Base-by-base conservation (phyloP, 1,139 yeast species). In the Torulaspora pretoriensis region DNA sequence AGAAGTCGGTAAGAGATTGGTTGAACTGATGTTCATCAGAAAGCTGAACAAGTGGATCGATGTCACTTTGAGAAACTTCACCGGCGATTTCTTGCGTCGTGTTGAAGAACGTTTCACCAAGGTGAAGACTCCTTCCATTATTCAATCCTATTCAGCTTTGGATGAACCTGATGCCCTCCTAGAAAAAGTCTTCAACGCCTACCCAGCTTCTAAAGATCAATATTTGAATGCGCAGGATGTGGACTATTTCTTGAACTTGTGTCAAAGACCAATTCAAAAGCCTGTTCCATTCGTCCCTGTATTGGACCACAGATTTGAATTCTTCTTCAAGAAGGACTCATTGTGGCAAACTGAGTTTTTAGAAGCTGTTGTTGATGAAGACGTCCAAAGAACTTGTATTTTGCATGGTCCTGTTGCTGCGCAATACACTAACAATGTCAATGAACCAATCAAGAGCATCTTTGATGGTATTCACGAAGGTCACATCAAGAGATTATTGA, bases 401-500 rank as follows among this genome's bases (percentile, higher is more conserved):
- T 78, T 92, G 61, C 97, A 89, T 62, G 97, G 98, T 57, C 99
- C 99, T 41, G 98, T 94, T 60, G 95, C 98, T 59, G 97, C 96
- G 59, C 90, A 83, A 70, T 90, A 73, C 73, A 83, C 97, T 58
- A 85, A 77, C 60, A 75, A 77, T 65, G 94, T 86, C 49, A 81
- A 92, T 64, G 96, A 88, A 71, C 97, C 98, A 60, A 86, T 92
- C 64, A 83, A 86, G 68, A 86, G 83, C 40, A 89, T 92, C 57
- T 72, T 92, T 73, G 97, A 90, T 64, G 73, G 77, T 54, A 83
- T 92, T 52, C 97, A 94, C 62, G 81, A 89, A 39, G 96, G 96
- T 50, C 97, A 90, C 68, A 84, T 92, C 63, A 70, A 72, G 48
- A 78, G 69, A 59, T 77, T 87, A 63, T 64, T 86, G 55, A 70